Percentiles rank a stretch among this genome's conserved stretches.
Evolutionary conservation across 805 yeast species (phyloP).

Genomic region (Metschnikowia kunwiensis): DNA sequence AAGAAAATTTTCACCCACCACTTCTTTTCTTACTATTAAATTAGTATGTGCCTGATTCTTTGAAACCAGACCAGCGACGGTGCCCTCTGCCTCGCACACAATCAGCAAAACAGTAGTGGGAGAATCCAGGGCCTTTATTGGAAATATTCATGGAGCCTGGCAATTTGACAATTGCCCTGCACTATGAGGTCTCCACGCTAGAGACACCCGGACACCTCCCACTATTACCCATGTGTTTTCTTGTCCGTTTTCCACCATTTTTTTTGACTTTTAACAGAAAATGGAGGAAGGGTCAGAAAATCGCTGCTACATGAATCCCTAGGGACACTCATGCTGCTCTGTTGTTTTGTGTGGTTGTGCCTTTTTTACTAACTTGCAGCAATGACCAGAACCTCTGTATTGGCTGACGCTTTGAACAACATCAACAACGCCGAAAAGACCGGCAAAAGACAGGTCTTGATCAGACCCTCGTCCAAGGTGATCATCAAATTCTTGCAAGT

Average conservation of each 20-base stretch:
- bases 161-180: constrained; percentile 5
- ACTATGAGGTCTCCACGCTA: constrained; percentile 2
- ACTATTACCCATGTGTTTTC: not conserved
- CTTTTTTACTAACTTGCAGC: constrained; percentile 17
- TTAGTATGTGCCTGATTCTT: constrained; percentile 5
- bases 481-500: constrained; percentile 32
- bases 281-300: not conserved
- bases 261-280: not conserved
- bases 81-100: constrained; percentile 6
- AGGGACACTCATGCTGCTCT: constrained; percentile 25
- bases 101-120: constrained; percentile 20
- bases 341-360: constrained; percentile 21
- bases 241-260: not conserved
- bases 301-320: constrained; percentile 21
- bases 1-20: not conserved
- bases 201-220: constrained; percentile 12
- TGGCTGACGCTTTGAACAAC: constrained; percentile 37
- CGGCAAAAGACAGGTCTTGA: constrained; percentile 36
- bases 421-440: constrained; percentile 38
- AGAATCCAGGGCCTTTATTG: constrained; percentile 16
- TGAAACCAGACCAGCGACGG: constrained; percentile 7
- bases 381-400: constrained; percentile 36
- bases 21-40: not conserved
- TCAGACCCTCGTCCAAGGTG: constrained; percentile 36
- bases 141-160: constrained; percentile 5